Percentiles rank a stretch among this genome's conserved stretches.
Conservation (phyloP, 345 rosid species). For the Atalantia buxifolia region DNA sequence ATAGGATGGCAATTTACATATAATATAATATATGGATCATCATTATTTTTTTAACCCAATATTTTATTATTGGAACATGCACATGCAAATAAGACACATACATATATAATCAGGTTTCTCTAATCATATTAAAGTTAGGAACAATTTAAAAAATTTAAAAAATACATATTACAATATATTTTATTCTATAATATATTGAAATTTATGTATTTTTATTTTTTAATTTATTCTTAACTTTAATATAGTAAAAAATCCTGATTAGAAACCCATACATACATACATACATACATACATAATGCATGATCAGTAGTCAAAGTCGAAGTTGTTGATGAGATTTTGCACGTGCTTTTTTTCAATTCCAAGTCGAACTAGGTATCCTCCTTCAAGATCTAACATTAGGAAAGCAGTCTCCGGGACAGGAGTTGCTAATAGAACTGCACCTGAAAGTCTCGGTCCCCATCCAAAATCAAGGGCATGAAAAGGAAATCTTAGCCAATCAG, state of each 20-base stretch:
- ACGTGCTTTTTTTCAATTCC: slow-evolving; percentile 10
- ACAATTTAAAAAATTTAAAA: too few relatives aligned
- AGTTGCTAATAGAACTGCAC: slow-evolving; percentile 21
- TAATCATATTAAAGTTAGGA: too few relatives aligned
- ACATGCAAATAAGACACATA: too few relatives aligned
- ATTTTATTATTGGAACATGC: too few relatives aligned
- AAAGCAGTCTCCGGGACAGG: slow-evolving; percentile 24
- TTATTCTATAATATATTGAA: too few relatives aligned
- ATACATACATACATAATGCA: too few relatives aligned
- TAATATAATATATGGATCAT: neutral
- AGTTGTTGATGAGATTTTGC: slow-evolving; percentile 3
- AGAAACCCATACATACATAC: too few relatives aligned
- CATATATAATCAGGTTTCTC: too few relatives aligned
- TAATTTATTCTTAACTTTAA: neutral
- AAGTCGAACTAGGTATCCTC: slow-evolving; percentile 19
- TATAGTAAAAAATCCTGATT: neutral
- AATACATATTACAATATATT: too few relatives aligned
- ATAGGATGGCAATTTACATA: neutral
- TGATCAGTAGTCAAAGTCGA: neutral
- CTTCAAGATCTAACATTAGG: slow-evolving; percentile 15
- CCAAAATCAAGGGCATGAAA: slow-evolving; percentile 27
- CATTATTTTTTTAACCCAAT: too few relatives aligned
- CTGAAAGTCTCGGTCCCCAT: slow-evolving; percentile 12
- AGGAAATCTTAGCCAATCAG: slow-evolving; percentile 22
- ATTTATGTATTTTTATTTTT: too few relatives aligned